A percentile compares a stretch with the other conserved stretches of the same genome.
phyloP scores from a whole-genome alignment of 1,139 yeast genomes.

The Ogataea hybrid region DNA sequence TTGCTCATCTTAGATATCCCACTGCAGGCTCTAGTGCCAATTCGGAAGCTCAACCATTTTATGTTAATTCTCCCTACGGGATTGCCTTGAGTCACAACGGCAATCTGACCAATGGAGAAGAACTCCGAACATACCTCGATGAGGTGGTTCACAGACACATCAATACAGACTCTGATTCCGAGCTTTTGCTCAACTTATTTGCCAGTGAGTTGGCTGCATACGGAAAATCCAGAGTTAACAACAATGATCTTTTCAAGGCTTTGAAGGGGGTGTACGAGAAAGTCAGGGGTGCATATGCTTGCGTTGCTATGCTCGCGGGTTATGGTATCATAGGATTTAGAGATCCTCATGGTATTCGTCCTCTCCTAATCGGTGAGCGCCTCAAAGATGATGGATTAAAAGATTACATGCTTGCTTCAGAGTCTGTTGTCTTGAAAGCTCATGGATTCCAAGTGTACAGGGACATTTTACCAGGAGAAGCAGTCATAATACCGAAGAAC shows the following conservation, averaged over 20 bases:
- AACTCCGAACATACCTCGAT: conserved; percentile 76
- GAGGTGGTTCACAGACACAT: conserved; percentile 95
- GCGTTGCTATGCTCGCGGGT: conserved; percentile 94
- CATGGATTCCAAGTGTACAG: conserved; percentile 79
- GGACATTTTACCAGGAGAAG: conserved; percentile 93
- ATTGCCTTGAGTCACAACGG: conserved; percentile 91
- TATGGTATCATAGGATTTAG: conserved; percentile 94
- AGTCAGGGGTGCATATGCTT: conserved; percentile 95
- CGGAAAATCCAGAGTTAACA: conserved; percentile 91
- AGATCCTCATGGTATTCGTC: conserved; percentile 96
- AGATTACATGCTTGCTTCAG: conserved; percentile 95
- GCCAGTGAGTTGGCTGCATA: conserved; percentile 90
- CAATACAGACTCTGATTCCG: conserved; percentile 95
- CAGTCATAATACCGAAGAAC: conserved; percentile 83
- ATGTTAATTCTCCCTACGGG: conserved; percentile 96
- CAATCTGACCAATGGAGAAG: conserved; percentile 83
- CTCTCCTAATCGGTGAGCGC: conserved; percentile 83
- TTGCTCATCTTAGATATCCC: conserved; percentile 93
- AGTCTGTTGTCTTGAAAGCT: conserved; percentile 93
- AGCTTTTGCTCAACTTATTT: conserved; percentile 80
- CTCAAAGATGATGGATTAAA: conserved; percentile 61
- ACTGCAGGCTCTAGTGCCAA: conserved; percentile 98
- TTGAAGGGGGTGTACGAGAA: conserved; percentile 74
- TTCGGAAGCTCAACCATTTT: conserved; percentile 98
- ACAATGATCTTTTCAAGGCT: conserved; percentile 84